Evolutionary conservation across 495 filamentous ascomycete genomes (phyloP).

Genomic region (Aspergillus hancockii): DNA sequence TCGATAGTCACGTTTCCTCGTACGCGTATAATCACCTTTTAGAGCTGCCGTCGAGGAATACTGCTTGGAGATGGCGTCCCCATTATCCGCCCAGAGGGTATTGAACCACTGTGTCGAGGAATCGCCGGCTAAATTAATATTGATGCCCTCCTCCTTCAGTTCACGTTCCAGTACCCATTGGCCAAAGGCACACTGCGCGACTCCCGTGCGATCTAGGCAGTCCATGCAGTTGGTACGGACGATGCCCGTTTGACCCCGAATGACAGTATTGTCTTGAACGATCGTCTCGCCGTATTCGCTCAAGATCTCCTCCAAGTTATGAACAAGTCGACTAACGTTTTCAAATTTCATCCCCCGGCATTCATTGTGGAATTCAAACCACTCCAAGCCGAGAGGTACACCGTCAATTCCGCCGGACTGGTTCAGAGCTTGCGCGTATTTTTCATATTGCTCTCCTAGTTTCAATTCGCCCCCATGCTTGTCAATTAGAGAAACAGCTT

Average conservation of each 20-base stretch:
- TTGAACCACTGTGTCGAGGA: slow-evolving; percentile 89
- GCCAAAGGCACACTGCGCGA: slow-evolving; percentile 85
- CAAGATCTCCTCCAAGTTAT: slow-evolving; percentile 63
- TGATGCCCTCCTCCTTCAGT: slow-evolving; percentile 70
- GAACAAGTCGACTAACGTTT: slow-evolving; percentile 77
- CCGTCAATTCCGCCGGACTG: slow-evolving; percentile 56
- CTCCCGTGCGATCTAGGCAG: slow-evolving; percentile 90
- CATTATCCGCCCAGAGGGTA: slow-evolving; percentile 93
- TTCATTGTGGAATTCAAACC: slow-evolving; percentile 92
- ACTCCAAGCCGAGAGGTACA: slow-evolving; percentile 69
- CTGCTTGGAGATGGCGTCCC: slow-evolving; percentile 58
- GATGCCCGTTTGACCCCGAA: slow-evolving; percentile 67
- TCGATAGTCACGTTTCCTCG: slow-evolving; percentile 84
- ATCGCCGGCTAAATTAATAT: slow-evolving; percentile 66
- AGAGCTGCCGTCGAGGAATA: slow-evolving; percentile 90
- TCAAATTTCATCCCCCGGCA: slow-evolving; percentile 98
- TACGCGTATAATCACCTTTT: slow-evolving; percentile 94
- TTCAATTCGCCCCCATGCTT: slow-evolving; percentile 77
- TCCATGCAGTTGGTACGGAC: slow-evolving; percentile 97
- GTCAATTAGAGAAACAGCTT: slow-evolving; percentile 84
- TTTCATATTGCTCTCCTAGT: slow-evolving; percentile 75
- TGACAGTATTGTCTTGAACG: slow-evolving; percentile 49
- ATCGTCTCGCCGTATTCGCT: slow-evolving; percentile 66
- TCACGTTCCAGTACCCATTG: slow-evolving; percentile 75
- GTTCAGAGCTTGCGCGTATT: slow-evolving; percentile 62